phyloP scores from a whole-genome alignment of 2,329 filamentous ascomycete genomes.

The Metarhizium humberi region DNA sequence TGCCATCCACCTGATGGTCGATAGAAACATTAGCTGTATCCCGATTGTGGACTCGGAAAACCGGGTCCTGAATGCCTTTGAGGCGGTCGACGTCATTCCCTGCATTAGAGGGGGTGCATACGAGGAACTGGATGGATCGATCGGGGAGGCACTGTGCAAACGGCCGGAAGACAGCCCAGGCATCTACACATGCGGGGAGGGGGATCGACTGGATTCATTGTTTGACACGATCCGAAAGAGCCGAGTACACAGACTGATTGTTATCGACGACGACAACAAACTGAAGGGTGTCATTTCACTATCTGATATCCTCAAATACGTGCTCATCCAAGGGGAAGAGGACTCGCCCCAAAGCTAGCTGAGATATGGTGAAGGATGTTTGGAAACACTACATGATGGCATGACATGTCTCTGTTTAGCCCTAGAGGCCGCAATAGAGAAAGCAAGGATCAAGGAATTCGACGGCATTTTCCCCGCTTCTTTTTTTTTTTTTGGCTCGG shows the following conservation, averaged over 20 bases:
- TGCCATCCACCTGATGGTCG: constrained; percentile 87
- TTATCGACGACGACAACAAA: constrained; percentile 82
- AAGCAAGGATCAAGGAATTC: not conserved
- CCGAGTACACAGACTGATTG: constrained; percentile 82
- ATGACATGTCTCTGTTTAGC: not conserved
- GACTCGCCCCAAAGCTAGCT: constrained; percentile 21
- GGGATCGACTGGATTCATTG: constrained; percentile 88
- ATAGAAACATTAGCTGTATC: constrained; percentile 87
- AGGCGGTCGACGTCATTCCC: constrained; percentile 93
- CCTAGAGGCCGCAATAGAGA: not conserved
- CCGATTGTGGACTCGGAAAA: constrained; percentile 77
- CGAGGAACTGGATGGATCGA: constrained; percentile 76
- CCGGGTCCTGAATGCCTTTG: constrained; percentile 87
- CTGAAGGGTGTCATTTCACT: constrained; percentile 86
- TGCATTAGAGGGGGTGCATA: constrained; percentile 91
- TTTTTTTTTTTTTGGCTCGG: not conserved
- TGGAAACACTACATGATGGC: not conserved
- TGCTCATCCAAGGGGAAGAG: constrained; percentile 71
- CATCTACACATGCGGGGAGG: constrained; percentile 89
- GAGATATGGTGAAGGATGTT: not conserved
- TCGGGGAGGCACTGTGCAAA: constrained; percentile 83
- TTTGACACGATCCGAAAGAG: constrained; percentile 96
- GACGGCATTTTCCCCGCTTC: no score
- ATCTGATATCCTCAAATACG: constrained; percentile 94
- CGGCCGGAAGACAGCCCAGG: constrained; percentile 86